Conservation (phyloP, 2,329 filamentous ascomycete species). For the Penicillium sp. region DNA sequence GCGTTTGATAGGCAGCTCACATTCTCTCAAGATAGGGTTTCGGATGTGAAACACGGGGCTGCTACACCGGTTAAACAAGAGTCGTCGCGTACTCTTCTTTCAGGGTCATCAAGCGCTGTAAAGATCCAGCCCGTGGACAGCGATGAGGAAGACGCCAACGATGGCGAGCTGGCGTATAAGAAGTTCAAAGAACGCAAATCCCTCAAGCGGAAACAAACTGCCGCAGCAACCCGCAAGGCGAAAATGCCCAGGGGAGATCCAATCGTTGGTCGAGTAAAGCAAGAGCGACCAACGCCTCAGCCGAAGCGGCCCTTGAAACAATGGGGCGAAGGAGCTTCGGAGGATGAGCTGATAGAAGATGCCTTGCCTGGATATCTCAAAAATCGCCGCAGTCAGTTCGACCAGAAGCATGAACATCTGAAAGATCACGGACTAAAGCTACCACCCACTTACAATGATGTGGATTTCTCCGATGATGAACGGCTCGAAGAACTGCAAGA, state of each 20-base stretch:
- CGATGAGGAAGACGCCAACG: constrained; percentile 37
- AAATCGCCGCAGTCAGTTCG: constrained; percentile 66
- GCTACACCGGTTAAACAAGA: constrained; percentile 7
- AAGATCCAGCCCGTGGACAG: constrained; percentile 26
- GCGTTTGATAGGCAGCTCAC: constrained; percentile 21
- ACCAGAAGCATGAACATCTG: constrained; percentile 57
- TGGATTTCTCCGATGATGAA: constrained; percentile 74
- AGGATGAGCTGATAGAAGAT: constrained; percentile 56
- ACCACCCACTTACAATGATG: constrained; percentile 72
- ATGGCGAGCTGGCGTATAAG: constrained; percentile 53
- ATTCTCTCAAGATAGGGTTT: constrained; percentile 7
- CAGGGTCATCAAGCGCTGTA: constrained; percentile 17
- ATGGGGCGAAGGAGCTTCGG: constrained; percentile 49
- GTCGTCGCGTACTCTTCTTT: neutral
- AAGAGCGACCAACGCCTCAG: constrained; percentile 21
- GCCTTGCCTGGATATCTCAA: constrained; percentile 71
- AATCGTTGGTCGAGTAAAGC: constrained; percentile 36
- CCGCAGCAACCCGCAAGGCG: constrained; percentile 48
- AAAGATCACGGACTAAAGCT: constrained; percentile 69
- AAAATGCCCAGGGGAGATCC: constrained; percentile 45
- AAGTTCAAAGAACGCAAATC: constrained; percentile 62
- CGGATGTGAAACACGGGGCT: neutral
- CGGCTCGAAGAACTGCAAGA: constrained; percentile 61
- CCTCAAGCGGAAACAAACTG: constrained; percentile 52
- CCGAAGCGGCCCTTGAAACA: constrained; percentile 37